A percentile compares a stretch with the other conserved stretches of the same genome.
These are phyloP conservation scores for Rubia peregrina DNA, from an alignment of 305 asterid genomes.

Conservation along the genomic window DNA sequence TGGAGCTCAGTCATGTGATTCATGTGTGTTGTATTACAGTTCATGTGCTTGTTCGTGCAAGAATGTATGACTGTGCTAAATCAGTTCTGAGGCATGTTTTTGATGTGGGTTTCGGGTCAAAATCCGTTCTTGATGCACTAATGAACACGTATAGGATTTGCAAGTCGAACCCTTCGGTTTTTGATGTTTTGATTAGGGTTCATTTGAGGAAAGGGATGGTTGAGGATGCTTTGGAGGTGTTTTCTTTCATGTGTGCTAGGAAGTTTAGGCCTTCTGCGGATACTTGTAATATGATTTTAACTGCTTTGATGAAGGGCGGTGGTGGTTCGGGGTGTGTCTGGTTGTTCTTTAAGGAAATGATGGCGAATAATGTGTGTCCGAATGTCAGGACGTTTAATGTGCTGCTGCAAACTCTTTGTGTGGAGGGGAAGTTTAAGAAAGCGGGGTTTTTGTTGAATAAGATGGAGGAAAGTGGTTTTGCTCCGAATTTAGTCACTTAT, in stretches of 20 bases:
- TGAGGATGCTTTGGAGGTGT: conserved; percentile 48
- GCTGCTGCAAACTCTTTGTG: conserved; percentile 59
- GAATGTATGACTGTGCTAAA: conserved; percentile 65
- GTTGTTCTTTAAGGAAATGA: conserved; percentile 71
- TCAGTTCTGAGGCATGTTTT: conserved; percentile 40
- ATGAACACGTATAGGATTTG: conserved; percentile 70
- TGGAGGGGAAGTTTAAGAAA: conserved; percentile 57
- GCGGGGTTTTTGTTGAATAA: conserved; percentile 53
- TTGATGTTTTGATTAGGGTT: conserved; percentile 72
- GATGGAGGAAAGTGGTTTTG: conserved; percentile 87
- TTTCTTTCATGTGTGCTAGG: conserved; percentile 52
- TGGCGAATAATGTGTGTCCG: conserved; percentile 50
- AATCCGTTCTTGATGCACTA: conserved; percentile 45
- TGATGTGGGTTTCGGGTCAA: conserved; percentile 40
- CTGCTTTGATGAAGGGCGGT: conserved; percentile 37
- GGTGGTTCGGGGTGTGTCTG: conserved; percentile 39
- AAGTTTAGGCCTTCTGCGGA: conserved; percentile 60
- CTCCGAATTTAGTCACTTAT: conserved; percentile 68
- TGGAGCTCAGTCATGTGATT: conserved; percentile 51
- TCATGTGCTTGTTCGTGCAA: conserved; percentile 76
- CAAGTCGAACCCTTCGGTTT: conserved; percentile 81
- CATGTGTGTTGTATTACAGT: conserved; percentile 67
- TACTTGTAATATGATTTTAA: conserved; percentile 73
- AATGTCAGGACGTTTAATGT: conserved; percentile 64
- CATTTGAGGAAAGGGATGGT: conserved; percentile 41